phyloP scores from a whole-genome alignment of 805 yeast genomes.

The Monosporozyma siamensis region DNA sequence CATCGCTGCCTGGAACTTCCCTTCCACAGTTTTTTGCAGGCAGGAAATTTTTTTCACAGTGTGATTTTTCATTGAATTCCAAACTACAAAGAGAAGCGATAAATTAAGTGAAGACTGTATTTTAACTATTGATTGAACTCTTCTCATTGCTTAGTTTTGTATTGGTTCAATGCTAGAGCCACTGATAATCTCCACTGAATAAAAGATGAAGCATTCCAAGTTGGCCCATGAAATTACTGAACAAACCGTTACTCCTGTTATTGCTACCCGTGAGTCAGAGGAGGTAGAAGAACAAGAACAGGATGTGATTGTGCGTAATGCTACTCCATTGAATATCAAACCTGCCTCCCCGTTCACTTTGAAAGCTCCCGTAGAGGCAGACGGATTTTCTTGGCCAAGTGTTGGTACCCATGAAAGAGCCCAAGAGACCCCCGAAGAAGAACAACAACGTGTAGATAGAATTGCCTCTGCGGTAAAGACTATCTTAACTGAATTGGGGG shows the following conservation, averaged over 20 bases:
- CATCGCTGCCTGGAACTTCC: too few species aligned
- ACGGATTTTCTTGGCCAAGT: conserved; percentile 92
- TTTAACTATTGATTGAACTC: too few species aligned
- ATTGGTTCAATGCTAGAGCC: too few species aligned
- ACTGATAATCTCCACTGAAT: too few species aligned
- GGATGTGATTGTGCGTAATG: background rate
- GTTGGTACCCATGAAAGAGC: conserved; percentile 72
- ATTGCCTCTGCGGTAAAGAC: conserved; percentile 75
- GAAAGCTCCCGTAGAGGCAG: conserved; percentile 79
- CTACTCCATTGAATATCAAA: conserved; percentile 60
- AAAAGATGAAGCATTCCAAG: background rate
- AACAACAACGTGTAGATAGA: conserved; percentile 54
- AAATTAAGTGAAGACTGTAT: too few species aligned
- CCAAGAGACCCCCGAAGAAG: conserved; percentile 59
- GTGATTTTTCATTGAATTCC: too few species aligned
- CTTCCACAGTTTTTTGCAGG: background rate
- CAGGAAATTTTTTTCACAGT: background rate
- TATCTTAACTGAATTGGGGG: conserved; percentile 78
- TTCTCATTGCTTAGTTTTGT: too few species aligned
- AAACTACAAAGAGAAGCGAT: too few species aligned
- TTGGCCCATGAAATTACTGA: background rate
- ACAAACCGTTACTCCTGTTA: background rate
- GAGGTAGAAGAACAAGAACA: background rate
- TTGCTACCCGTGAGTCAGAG: background rate
- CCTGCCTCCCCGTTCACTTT: conserved; percentile 78